Evolutionary conservation across 306 rosid species (phyloP).

Genomic region (Cyclanthera cordifolia): DNA sequence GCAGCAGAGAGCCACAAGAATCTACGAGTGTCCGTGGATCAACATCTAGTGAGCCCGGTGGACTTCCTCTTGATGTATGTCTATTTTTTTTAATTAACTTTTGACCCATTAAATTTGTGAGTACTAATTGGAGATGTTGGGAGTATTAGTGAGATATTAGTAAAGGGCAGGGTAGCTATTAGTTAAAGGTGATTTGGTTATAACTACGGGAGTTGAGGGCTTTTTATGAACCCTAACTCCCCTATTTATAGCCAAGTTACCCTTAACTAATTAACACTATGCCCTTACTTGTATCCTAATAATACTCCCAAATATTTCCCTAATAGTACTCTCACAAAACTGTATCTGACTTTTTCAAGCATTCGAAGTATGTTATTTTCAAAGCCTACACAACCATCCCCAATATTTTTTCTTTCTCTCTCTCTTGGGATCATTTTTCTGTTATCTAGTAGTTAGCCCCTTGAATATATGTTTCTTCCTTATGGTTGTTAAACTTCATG

Average conservation of each 20-base stretch:
- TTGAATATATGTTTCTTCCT: not conserved
- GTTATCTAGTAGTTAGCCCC: not conserved
- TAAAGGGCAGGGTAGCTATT: no score
- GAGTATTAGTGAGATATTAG: no score
- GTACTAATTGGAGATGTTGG: no score
- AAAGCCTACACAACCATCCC: not conserved
- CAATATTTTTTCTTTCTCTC: not conserved
- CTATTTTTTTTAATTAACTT: slow-evolving; percentile 7
- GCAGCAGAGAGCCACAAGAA: slow-evolving; percentile 35
- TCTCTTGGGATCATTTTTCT: not conserved
- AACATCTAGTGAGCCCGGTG: slow-evolving; percentile 42
- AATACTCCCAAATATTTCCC: no score
- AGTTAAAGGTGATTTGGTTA: no score
- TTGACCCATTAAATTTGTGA: not conserved
- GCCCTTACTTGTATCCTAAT: no score
- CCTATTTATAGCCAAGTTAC: no score
- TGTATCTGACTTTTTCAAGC: not conserved
- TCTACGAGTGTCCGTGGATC: slow-evolving; percentile 32
- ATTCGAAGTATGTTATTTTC: not conserved
- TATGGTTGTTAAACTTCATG: not conserved
- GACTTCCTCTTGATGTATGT: slow-evolving; percentile 71
- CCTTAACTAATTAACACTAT: no score
- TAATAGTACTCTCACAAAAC: not conserved
- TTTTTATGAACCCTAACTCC: no score
- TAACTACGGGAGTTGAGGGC: no score